Evolutionary conservation across 2,329 filamentous ascomycete species (phyloP).

Genomic region (Claviceps humidiphila): DNA sequence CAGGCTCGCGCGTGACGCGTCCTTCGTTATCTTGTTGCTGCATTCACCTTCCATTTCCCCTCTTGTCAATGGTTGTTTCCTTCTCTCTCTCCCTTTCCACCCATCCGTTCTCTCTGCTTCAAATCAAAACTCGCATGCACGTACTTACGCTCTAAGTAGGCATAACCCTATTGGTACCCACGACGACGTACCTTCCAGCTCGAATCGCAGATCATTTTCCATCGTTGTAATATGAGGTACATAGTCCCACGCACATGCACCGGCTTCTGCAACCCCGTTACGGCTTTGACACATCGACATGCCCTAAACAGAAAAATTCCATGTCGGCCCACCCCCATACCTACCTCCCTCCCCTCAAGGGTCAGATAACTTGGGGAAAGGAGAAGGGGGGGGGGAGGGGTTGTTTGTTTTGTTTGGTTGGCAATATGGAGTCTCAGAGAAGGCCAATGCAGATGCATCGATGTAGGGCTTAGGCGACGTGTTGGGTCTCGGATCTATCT

Average conservation of each 20-base stretch:
- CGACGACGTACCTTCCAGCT: no score
- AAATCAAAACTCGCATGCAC: no score
- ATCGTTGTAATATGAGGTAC: not conserved
- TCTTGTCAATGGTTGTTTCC: no score
- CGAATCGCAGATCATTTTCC: not conserved
- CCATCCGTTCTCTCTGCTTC: no score
- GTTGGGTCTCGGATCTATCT: no score
- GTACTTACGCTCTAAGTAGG: no score
- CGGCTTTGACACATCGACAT: not conserved
- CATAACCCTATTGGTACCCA: no score
- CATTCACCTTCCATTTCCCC: no score
- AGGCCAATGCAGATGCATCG: not conserved
- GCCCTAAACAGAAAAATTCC: not conserved
- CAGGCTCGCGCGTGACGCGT: no score
- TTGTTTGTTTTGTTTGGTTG: no score
- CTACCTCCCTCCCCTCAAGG: not conserved
- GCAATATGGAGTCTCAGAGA: not conserved
- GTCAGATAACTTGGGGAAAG: not conserved
- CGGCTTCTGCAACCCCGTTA: not conserved
- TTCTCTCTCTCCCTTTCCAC: no score
- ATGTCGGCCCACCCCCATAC: not conserved
- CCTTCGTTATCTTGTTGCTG: no score
- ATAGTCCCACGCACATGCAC: not conserved
- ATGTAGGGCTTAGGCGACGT: not conserved
- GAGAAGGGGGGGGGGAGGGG: not conserved